A percentile compares a stretch with the other conserved stretches of the same genome.
Conservation (phyloP, 768 basidiomycete species). For the Lenzites betulinus region DNA sequence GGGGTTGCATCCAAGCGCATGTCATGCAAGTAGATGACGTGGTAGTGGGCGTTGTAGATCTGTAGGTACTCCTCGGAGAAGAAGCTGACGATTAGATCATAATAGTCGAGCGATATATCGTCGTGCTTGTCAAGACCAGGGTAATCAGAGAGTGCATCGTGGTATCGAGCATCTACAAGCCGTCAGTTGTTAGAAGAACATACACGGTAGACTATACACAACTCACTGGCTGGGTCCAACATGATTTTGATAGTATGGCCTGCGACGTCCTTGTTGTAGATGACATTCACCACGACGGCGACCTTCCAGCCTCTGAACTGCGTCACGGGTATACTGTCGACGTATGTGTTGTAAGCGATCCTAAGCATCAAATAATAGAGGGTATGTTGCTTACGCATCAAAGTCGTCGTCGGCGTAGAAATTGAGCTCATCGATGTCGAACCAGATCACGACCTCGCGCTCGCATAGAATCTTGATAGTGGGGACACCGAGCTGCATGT, state of each 20-base stretch:
- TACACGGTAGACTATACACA: too few relatives aligned
- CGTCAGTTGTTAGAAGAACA: too few relatives aligned
- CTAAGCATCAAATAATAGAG: too few relatives aligned
- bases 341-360: background rate
- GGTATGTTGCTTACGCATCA: conserved; percentile 9
- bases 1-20: conserved; percentile 17
- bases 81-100: conserved; percentile 24
- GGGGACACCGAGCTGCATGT: conserved; percentile 30
- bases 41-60: conserved; percentile 27
- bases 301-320: conserved; percentile 27
- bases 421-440: conserved; percentile 27
- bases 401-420: conserved; percentile 25
- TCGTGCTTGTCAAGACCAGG: conserved; percentile 19
- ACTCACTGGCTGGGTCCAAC: conserved; percentile 30
- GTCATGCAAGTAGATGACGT: conserved; percentile 26
- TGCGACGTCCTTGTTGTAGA: conserved; percentile 22
- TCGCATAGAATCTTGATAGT: conserved; percentile 30
- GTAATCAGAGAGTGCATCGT: conserved; percentile 11
- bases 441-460: conserved; percentile 31
- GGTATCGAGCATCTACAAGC: conserved; percentile 1
- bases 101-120: conserved; percentile 21
- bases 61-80: conserved; percentile 31
- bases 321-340: background rate
- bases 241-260: conserved; percentile 25
- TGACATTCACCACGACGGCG: conserved; percentile 29